phyloP scores from a whole-genome alignment of 805 yeast genomes.

The Pichia paraexigua region DNA sequence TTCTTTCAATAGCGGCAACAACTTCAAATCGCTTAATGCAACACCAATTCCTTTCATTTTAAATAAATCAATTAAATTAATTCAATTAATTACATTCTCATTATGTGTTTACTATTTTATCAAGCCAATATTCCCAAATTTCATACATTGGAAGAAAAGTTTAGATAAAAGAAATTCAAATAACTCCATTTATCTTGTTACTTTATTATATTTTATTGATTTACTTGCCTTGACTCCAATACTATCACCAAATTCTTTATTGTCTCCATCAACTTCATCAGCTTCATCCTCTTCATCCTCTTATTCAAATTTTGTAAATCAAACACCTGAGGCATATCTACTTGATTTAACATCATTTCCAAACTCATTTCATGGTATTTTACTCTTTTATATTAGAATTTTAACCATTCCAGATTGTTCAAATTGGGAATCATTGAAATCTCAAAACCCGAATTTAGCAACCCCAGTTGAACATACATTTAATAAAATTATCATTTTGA shows the following conservation, averaged over 20 bases:
- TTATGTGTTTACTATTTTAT: slow-evolving; percentile 16
- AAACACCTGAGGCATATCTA: slow-evolving; percentile 1
- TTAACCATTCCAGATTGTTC: slow-evolving; percentile 9
- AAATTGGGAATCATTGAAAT: not conserved
- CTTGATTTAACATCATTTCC: slow-evolving; percentile 6
- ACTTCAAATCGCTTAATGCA: not conserved
- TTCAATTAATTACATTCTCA: slow-evolving; percentile 12
- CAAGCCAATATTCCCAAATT: not conserved
- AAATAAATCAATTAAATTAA: slow-evolving; percentile 1
- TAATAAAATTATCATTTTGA: slow-evolving; percentile 16
- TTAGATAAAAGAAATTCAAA: not conserved
- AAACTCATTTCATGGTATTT: not conserved
- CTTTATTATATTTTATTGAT: not conserved
- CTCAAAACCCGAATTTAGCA: not conserved
- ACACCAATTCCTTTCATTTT: slow-evolving; percentile 1
- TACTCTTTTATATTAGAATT: slow-evolving; percentile 11
- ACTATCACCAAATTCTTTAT: not conserved
- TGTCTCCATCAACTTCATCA: not conserved
- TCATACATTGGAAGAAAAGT: not conserved
- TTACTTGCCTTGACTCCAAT: not conserved
- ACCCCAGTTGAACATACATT: slow-evolving; percentile 20
- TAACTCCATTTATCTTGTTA: not conserved
- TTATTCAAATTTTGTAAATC: not conserved
- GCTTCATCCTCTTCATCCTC: too few relatives aligned
- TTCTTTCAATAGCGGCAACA: not conserved